phyloP scores from a whole-genome alignment of 2,329 filamentous ascomycete species.

The Fusarium oligoseptatum region DNA sequence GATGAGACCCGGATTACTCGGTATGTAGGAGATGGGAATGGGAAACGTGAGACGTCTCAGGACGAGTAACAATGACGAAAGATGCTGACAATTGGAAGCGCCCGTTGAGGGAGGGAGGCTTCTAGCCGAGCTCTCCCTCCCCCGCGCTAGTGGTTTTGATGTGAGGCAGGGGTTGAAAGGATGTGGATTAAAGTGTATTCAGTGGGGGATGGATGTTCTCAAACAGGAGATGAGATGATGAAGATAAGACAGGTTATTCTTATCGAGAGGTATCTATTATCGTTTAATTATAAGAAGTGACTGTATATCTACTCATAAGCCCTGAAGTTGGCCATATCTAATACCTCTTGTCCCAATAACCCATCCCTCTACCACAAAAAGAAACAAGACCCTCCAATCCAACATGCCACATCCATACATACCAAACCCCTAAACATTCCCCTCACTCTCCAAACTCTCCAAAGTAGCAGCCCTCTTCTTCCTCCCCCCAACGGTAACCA shows the following conservation, averaged over 20 bases:
- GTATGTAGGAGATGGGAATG: not conserved
- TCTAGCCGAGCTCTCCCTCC: not conserved
- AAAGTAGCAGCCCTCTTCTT: slow-evolving; percentile 17
- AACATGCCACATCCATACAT: not conserved
- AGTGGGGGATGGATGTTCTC: not conserved
- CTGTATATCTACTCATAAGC: not conserved
- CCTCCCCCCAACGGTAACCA: slow-evolving; percentile 27
- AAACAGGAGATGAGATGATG: not conserved
- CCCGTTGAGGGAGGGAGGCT: not conserved
- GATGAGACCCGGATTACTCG: not conserved
- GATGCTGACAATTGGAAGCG: slow-evolving; percentile 5
- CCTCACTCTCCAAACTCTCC: slow-evolving; percentile 35
- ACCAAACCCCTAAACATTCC: not conserved
- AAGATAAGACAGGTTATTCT: not conserved
- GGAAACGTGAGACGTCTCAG: slow-evolving; percentile 24
- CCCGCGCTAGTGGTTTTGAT: not conserved
- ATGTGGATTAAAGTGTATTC: not conserved
- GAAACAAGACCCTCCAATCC: not conserved
- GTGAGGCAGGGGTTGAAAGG: slow-evolving; percentile 8
- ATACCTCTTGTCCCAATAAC: not conserved
- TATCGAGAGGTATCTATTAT: not conserved
- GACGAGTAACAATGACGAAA: slow-evolving; percentile 11
- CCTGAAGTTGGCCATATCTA: not conserved
- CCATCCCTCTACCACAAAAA: not conserved
- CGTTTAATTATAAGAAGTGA: not conserved